Base-by-base conservation (phyloP, 2,329 filamentous ascomycete genomes). In the Septoria petroselini region DNA sequence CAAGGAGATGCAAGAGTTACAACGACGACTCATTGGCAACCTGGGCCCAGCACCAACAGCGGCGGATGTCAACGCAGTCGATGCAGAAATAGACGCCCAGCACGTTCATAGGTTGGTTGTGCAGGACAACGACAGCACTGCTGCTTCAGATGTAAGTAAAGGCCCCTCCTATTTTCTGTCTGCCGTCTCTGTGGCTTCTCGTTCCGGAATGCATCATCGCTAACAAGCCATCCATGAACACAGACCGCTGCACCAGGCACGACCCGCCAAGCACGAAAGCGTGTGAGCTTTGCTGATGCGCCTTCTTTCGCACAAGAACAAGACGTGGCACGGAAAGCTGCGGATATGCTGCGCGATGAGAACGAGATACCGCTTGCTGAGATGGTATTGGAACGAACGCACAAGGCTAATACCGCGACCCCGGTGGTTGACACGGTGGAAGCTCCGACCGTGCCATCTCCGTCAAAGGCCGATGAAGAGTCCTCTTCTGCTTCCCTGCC, bases 1-100 rank as follows among this genome's bases (percentile, higher is more conserved):
- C 25, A 76, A 80, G 59, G 80, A 88, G 59, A 97, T 98, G 93
- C 78, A 86, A 37, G 87, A 91, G 58, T 74, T 98, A 3, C 87
- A 96, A 68, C 77, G 84, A 64, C 85, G 83, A 55, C 76, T 96
- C n/a, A 70, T 83, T 60, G 76, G 76, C 64, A 84, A 79, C 62
- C 62, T 84, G 39, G 81, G 76, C 45, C 81, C 79, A 53, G 68
- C 73, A 59, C 58, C 65, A 6, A 54, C 62, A 63, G 54, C 64
- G 7, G 51, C 62, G 2, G 64, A 68, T 33, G 52, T 70, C 3
- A 62, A 64, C 9, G 53, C 52, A 15, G 65, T 70, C 1, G 67
- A 71, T 9, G 43, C 57, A 3, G 70, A 72, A 14, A 69, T 76
- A 18, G 77, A 80, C 54, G 52, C 62, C 8, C 74, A 78, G 37